Conservation (phyloP, 2,329 filamentous ascomycete genomes). For the Aspergillus awamori region DNA sequence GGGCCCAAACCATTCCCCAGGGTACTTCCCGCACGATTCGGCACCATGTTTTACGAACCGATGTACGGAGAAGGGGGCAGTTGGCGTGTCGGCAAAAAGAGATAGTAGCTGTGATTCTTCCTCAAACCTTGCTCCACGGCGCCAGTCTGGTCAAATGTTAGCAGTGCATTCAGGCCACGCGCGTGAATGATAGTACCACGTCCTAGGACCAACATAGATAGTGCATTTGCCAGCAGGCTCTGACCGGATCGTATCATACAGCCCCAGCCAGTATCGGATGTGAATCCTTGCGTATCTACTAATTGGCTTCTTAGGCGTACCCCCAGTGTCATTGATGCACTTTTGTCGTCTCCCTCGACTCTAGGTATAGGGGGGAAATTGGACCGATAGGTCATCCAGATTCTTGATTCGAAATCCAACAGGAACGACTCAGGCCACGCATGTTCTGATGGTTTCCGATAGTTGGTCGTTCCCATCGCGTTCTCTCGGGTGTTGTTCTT, state of each 20-base stretch:
- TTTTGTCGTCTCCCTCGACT: constrained; percentile 72
- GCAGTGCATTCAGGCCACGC: constrained; percentile 25
- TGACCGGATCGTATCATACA: constrained; percentile 99
- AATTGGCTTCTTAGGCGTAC: constrained; percentile 83
- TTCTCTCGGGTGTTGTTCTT: constrained; percentile 1
- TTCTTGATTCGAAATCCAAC: constrained; percentile 86
- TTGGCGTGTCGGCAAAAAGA: constrained; percentile 83
- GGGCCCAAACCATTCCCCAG: constrained; percentile 98
- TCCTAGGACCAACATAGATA: constrained; percentile 72
- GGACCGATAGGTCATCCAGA: constrained; percentile 96
- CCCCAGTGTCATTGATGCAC: constrained; percentile 73
- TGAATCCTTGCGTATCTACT: constrained; percentile 77
- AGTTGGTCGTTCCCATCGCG: background rate
- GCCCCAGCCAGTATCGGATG: constrained; percentile 93
- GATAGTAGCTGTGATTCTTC: constrained; percentile 74
- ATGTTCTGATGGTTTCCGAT: constrained; percentile 23
- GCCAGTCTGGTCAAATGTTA: constrained; percentile 66
- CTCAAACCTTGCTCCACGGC: constrained; percentile 59
- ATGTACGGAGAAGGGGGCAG: constrained; percentile 90
- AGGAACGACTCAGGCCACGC: constrained; percentile 86
- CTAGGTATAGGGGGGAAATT: constrained; percentile 82
- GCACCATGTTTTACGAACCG: constrained; percentile 90
- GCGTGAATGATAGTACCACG: constrained; percentile 59
- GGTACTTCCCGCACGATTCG: constrained; percentile 85
- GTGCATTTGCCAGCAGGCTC: constrained; percentile 84